Evolutionary conservation across 1,284 basidiomycete species (phyloP).

Genomic region (Termitomyces sp.): DNA sequence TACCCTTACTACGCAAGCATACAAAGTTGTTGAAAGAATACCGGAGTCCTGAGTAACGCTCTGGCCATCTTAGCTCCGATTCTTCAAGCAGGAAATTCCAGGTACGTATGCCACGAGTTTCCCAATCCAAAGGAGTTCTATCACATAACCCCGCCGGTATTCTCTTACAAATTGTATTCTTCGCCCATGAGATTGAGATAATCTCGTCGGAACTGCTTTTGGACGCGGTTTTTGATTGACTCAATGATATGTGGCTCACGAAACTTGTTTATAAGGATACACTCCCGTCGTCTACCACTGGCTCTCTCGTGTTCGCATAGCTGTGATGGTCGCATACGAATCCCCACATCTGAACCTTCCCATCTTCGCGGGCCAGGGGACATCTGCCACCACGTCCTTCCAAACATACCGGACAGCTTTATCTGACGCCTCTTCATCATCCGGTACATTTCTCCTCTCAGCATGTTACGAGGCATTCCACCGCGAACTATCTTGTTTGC

Average conservation of each 20-base stretch:
- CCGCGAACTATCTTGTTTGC: slow-evolving; percentile 42
- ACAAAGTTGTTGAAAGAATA: neutral
- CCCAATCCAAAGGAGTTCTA: slow-evolving; percentile 16
- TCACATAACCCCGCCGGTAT: slow-evolving; percentile 17
- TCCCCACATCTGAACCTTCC: slow-evolving; percentile 31
- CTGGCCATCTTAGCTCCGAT: slow-evolving; percentile 6
- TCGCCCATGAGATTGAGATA: slow-evolving; percentile 15
- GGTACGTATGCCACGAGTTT: slow-evolving; percentile 18
- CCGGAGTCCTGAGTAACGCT: slow-evolving; percentile 1
- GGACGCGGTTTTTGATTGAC: slow-evolving; percentile 14
- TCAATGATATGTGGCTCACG: slow-evolving; percentile 17
- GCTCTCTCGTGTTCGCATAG: slow-evolving; percentile 2
- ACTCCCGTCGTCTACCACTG: neutral
- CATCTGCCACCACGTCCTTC: slow-evolving; percentile 29
- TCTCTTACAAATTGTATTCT: slow-evolving; percentile 15
- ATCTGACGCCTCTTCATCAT: slow-evolving; percentile 32
- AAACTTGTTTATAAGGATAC: slow-evolving; percentile 19
- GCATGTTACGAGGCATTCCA: slow-evolving; percentile 48
- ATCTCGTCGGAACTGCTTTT: slow-evolving; percentile 17
- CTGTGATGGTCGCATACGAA: slow-evolving; percentile 9
- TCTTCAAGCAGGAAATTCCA: slow-evolving; percentile 13
- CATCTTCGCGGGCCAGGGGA: slow-evolving; percentile 55
- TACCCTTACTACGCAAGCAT: neutral
- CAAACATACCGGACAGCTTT: slow-evolving; percentile 36
- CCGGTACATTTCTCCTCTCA: slow-evolving; percentile 40